Evolutionary conservation across 2,329 filamentous ascomycete species (phyloP).

Genomic region (Fusarium vanettenii): DNA sequence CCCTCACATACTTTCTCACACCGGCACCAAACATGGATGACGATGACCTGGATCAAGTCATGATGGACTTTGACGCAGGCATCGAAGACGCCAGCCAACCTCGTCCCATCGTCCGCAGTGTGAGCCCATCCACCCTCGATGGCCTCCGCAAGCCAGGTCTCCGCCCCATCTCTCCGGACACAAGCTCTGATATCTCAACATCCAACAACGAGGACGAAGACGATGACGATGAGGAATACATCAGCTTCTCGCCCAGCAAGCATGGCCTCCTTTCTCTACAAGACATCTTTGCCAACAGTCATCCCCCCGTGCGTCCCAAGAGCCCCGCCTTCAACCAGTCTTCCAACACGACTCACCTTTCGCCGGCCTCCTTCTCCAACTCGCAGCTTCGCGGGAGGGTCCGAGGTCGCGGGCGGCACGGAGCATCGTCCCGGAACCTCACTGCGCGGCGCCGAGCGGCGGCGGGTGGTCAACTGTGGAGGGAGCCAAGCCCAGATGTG

Average conservation of each 20-base stretch:
- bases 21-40: conserved; percentile 58
- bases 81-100: conserved; percentile 64
- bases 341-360: conserved; percentile 44
- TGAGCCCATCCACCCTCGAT: conserved; percentile 67
- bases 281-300: conserved; percentile 55
- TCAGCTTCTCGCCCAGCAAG: conserved; percentile 58
- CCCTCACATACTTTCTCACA: conserved; percentile 67
- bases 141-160: conserved; percentile 58
- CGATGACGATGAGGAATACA: conserved; percentile 63
- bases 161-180: conserved; percentile 41
- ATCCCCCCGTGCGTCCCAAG: conserved; percentile 45
- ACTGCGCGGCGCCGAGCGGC: conserved; percentile 51
- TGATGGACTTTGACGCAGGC: conserved; percentile 67
- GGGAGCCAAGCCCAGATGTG: conserved; percentile 69
- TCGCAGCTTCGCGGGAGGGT: conserved; percentile 47
- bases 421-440: conserved; percentile 41
- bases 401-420: conserved; percentile 44
- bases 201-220: conserved; percentile 60
- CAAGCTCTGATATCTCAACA: conserved; percentile 54
- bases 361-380: conserved; percentile 41
- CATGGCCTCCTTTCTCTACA: conserved; percentile 56
- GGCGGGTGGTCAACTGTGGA: conserved; percentile 56
- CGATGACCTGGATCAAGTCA: conserved; percentile 54
- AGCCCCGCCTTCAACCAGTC: conserved; percentile 48
- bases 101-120: conserved; percentile 61